Conservation (phyloP, 176 grass and related monocot genomes). For the Avena insularis region DNA sequence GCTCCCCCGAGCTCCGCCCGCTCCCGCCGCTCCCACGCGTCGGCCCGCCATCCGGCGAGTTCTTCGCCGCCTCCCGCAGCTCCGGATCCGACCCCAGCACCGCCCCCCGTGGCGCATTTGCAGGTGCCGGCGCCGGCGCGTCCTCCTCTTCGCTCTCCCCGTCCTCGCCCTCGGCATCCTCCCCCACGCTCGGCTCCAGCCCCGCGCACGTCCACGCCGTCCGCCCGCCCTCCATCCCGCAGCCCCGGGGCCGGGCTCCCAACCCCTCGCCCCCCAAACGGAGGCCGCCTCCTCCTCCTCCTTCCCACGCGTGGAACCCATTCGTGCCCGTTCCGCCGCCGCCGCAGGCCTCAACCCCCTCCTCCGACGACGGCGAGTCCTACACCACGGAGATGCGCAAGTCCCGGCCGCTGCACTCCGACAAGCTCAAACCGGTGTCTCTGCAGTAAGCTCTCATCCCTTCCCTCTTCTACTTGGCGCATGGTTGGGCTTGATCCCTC, state of each 20-base stretch:
- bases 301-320: no score
- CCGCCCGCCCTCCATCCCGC: conserved; percentile 51
- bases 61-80: conserved; percentile 11
- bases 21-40: conserved; percentile 63
- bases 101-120: no score
- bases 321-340: background rate
- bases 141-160: conserved; percentile 47
- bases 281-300: background rate
- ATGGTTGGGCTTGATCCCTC: background rate
- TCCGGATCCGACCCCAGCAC: no score
- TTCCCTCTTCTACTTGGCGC: background rate
- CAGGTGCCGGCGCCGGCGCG: background rate
- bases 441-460: conserved; percentile 58
- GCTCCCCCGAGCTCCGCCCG: conserved; percentile 28
- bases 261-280: conserved; percentile 48
- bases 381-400: conserved; percentile 19
- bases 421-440: conserved; percentile 63
- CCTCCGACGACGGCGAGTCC: background rate
- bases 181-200: conserved; percentile 55
- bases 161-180: conserved; percentile 45
- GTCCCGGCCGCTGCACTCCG: conserved; percentile 62
- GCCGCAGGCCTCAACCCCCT: background rate
- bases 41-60: conserved; percentile 53
- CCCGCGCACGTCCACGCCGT: conserved; percentile 38
- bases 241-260: conserved; percentile 46